Evolutionary conservation across 2,329 filamentous ascomycete species (phyloP).

Genomic region (Trichoderma sp.): DNA sequence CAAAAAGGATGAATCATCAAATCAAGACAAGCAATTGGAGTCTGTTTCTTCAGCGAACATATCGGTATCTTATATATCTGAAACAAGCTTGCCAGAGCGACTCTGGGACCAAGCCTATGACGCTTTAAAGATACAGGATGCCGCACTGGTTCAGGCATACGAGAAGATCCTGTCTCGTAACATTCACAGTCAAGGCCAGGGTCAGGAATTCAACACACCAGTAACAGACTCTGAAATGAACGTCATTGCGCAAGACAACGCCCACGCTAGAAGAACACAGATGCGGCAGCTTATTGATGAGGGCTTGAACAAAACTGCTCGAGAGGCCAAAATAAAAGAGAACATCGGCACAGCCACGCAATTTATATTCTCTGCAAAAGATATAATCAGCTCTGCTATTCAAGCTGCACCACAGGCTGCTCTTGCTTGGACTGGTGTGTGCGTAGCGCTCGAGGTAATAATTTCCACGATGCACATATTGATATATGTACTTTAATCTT

Average conservation of each 20-base stretch:
- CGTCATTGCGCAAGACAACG: conserved; percentile 13
- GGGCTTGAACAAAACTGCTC: conserved; percentile 38
- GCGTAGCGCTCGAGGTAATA: conserved; percentile 41
- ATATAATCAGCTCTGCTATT: conserved; percentile 29
- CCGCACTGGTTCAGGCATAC: conserved; percentile 32
- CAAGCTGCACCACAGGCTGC: conserved; percentile 41
- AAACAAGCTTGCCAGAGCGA: neutral
- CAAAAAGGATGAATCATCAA: neutral
- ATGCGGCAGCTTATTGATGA: conserved; percentile 40
- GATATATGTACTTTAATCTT: too few relatives aligned
- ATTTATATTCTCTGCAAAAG: neutral
- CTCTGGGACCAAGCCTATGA: conserved; percentile 35
- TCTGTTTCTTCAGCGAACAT: neutral
- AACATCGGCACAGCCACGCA: conserved; percentile 35
- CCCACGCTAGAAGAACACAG: conserved; percentile 31
- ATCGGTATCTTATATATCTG: neutral
- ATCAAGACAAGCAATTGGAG: neutral
- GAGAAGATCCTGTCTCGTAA: conserved; percentile 32
- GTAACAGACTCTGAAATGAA: conserved; percentile 2
- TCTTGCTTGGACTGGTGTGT: conserved; percentile 45
- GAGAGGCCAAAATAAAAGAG: conserved; percentile 34
- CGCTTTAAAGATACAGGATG: conserved; percentile 30
- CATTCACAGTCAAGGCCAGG: too few relatives aligned
- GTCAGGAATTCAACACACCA: conserved; percentile 2
- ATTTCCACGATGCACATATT: neutral